A percentile compares a stretch with the other conserved stretches of the same genome.
phyloP scores from a whole-genome alignment of 805 yeast genomes.

The Ogataea nitratoaversa region DNA sequence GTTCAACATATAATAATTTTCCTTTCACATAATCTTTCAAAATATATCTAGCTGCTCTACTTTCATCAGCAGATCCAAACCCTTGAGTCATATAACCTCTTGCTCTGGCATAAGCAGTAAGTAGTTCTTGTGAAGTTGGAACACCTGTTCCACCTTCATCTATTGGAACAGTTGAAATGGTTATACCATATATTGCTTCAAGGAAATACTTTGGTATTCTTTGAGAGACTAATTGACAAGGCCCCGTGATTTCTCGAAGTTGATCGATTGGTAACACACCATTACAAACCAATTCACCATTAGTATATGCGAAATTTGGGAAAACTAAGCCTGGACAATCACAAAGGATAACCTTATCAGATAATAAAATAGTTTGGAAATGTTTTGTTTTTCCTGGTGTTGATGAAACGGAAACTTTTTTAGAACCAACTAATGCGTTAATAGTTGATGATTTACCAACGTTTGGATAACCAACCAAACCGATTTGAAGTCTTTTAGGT shows the following conservation, averaged over 20 bases:
- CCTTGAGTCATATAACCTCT: constrained; percentile 98
- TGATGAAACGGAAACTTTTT: constrained; percentile 95
- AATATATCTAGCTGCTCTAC: constrained; percentile 88
- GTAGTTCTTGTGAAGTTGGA: constrained; percentile 85
- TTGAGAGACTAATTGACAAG: constrained; percentile 77
- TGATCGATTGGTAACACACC: constrained; percentile 99
- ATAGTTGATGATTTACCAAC: constrained; percentile 86
- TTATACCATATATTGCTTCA: constrained; percentile 92
- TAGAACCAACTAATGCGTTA: constrained; percentile 92
- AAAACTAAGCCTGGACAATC: constrained; percentile 99
- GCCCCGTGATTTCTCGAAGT: constrained; percentile 86
- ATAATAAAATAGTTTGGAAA: constrained; percentile 89
- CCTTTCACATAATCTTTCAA: constrained; percentile 95
- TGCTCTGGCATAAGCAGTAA: constrained; percentile 91
- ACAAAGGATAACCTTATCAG: constrained; percentile 80
- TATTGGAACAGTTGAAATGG: constrained; percentile 65
- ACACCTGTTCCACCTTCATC: constrained; percentile 89
- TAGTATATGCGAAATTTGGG: constrained; percentile 95
- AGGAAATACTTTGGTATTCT: constrained; percentile 84
- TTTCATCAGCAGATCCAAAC: constrained; percentile 94
- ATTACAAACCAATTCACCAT: constrained; percentile 93
- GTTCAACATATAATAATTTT: constrained; percentile 74
- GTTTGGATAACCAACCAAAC: constrained; percentile 96
- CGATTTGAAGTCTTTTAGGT: constrained; percentile 73
- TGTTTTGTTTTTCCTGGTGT: constrained; percentile 99